These are phyloP conservation scores for Takashimella koratensis DNA, from an alignment of 1,284 basidiomycete genomes.

Conservation along the genomic window DNA sequence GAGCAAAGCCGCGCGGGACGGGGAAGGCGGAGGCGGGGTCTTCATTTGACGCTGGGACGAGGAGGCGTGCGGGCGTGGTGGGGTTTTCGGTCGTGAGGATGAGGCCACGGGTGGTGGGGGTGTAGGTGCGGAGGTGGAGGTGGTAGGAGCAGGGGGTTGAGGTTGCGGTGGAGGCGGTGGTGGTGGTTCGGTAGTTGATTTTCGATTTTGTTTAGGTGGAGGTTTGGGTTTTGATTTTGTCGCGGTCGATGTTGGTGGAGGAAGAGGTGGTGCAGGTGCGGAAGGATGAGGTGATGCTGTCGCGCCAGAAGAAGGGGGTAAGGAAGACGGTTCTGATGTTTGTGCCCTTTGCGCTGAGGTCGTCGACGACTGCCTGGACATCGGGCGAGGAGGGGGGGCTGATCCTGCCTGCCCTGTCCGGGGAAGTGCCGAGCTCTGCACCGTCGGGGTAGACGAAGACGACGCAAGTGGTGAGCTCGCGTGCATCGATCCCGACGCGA, in stretches of 20 bases:
- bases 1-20: conserved; percentile 33
- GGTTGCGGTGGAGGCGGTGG: neutral
- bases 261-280: neutral
- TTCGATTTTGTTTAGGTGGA: neutral
- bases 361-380: neutral
- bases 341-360: neutral
- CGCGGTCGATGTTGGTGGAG: neutral
- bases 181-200: neutral
- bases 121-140: neutral
- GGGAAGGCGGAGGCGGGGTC: conserved; percentile 43
- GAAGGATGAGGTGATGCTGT: neutral
- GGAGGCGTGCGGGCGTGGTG: conserved; percentile 1
- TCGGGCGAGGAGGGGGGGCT: neutral
- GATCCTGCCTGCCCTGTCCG: too few relatives aligned
- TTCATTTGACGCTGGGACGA: conserved; percentile 6
- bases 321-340: too few relatives aligned
- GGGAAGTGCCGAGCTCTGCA: too few relatives aligned
- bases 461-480: neutral
- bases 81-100: neutral
- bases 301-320: too few relatives aligned
- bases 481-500: neutral
- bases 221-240: neutral
- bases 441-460: neutral
- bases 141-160: neutral
- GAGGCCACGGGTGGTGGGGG: neutral